Conservation (phyloP, 2,329 filamentous ascomycete genomes). For the Colletotrichum sidae region DNA sequence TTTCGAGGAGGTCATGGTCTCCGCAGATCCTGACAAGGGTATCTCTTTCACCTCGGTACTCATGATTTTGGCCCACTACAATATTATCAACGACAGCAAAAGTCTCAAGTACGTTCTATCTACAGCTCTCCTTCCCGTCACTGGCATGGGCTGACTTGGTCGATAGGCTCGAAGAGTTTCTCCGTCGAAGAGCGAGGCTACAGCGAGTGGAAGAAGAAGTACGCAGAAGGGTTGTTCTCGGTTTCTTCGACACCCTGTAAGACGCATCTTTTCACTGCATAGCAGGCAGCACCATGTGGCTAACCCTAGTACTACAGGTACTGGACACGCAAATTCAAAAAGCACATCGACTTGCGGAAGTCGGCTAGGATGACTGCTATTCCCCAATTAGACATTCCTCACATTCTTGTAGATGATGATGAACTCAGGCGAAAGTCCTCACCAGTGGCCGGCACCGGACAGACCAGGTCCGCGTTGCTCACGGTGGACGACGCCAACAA, state of each 20-base stretch:
- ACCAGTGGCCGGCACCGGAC: constrained; percentile 41
- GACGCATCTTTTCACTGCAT: constrained; percentile 41
- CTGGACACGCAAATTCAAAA: constrained; percentile 86
- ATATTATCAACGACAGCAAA: constrained; percentile 98
- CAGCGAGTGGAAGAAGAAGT: constrained; percentile 97
- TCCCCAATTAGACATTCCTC: constrained; percentile 85
- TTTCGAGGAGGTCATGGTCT: constrained; percentile 95
- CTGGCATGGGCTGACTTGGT: not conserved
- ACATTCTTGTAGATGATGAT: constrained; percentile 87
- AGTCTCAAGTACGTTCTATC: constrained; percentile 76
- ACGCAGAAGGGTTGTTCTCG: constrained; percentile 86
- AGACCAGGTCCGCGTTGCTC: constrained; percentile 48
- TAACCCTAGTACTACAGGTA: constrained; percentile 61
- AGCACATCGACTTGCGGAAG: constrained; percentile 77
- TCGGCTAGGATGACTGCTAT: constrained; percentile 81
- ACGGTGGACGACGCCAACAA: constrained; percentile 49
- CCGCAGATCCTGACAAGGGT: constrained; percentile 87
- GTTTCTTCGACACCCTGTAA: constrained; percentile 93
- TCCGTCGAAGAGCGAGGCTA: constrained; percentile 87
- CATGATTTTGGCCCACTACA: constrained; percentile 98
- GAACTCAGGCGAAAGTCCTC: constrained; percentile 43
- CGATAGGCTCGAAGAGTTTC: constrained; percentile 86
- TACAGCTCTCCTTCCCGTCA: not conserved
- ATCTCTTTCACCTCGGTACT: constrained; percentile 93
- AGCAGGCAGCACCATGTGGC: not conserved